phyloP scores from a whole-genome alignment of 192 early-diverging fungal genomes.

The Dissophora globulifera region DNA sequence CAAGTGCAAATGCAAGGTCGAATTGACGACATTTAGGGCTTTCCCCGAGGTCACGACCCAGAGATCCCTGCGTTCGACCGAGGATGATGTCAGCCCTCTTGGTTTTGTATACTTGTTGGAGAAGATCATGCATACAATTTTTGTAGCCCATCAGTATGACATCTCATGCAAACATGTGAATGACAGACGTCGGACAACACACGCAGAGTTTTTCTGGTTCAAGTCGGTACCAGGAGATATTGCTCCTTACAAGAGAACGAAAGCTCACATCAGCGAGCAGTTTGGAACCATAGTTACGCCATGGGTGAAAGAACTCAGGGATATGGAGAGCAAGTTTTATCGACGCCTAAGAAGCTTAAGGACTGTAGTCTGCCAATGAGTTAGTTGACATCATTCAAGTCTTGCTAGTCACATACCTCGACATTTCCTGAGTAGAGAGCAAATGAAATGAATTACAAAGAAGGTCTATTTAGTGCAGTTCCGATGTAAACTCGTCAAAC shows the following conservation, averaged over 20 bases:
- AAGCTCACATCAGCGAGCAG: slow-evolving; percentile 7
- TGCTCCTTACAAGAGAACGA: slow-evolving; percentile 23
- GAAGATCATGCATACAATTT: slow-evolving; percentile 25
- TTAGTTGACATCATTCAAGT: slow-evolving; percentile 1
- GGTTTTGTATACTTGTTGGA: slow-evolving; percentile 26
- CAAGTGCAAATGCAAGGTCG: slow-evolving; percentile 15
- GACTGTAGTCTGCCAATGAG: slow-evolving; percentile 6
- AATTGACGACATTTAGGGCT: slow-evolving; percentile 6
- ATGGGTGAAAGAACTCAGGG: slow-evolving; percentile 18
- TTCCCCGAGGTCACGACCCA: slow-evolving; percentile 16
- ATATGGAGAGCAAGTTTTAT: slow-evolving; percentile 19
- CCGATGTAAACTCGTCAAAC: not conserved
- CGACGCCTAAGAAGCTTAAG: slow-evolving; percentile 13
- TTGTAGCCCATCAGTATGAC: slow-evolving; percentile 25
- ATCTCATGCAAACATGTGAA: slow-evolving; percentile 17
- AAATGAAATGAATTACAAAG: slow-evolving; percentile 5
- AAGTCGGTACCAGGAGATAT: slow-evolving; percentile 16
- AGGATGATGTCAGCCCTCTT: slow-evolving; percentile 12
- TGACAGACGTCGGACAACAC: slow-evolving; percentile 18
- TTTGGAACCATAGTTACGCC: slow-evolving; percentile 17
- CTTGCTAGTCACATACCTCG: slow-evolving; percentile 8
- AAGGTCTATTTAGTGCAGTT: slow-evolving; percentile 9
- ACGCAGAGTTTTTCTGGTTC: slow-evolving; percentile 28
- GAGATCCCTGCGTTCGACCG: not conserved
- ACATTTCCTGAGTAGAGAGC: slow-evolving; percentile 2